Evolutionary conservation across 2,329 filamentous ascomycete species (phyloP), one percentile per base, ranked within the genome.

Genomic region (Chaetomium globosum): DNA sequence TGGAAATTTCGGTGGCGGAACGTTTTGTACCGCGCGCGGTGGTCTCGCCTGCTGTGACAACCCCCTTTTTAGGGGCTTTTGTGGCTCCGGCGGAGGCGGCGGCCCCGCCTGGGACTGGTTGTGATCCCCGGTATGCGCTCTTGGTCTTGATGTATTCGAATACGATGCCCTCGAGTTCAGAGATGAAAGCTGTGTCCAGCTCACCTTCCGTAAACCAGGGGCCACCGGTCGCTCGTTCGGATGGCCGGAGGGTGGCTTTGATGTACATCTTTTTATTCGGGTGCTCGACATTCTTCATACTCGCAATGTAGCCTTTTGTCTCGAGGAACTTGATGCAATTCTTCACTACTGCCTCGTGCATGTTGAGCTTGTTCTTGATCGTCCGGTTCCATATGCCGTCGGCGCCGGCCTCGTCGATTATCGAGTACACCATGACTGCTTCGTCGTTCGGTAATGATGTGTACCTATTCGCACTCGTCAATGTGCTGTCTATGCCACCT

Each of bases 201-300:
- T 93, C 90, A 60, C 92, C 91, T 68, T 97, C 93, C 8, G 91
- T 93, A 76, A 95, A 97, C 92, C 94, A 99, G 9, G 92, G 90
- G 1, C 95, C 95, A 56, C 95, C 95, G 0, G 93, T 96, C 55
- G 96, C 91, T 67, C 95, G 90, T 68, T 97, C 93, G 61, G 89
- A 92, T 0, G 95, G 94, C 12, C 88, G 87, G 67, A 99, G 85
- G 68, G 89, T 89, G 61, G 89, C 87, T 74, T 97, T 89, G 84
- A 99, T 96, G 82, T 95, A 99, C 85, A 96, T 97, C 79, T 96
- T 97, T 75, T 95, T 90, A 70, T 89, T 91, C 31, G 92, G 92
- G 74, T 91, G 89, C 79, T 96, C 93, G 78, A 96, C 93, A 77
- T 90, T 95, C 79, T 94, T 95, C 79, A 98, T 93, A 65, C 89